A percentile compares a stretch with the other conserved stretches of the same genome.
Evolutionary conservation across 2,329 filamentous ascomycete species (phyloP).

Genomic region (Hypoxylon sp.): DNA sequence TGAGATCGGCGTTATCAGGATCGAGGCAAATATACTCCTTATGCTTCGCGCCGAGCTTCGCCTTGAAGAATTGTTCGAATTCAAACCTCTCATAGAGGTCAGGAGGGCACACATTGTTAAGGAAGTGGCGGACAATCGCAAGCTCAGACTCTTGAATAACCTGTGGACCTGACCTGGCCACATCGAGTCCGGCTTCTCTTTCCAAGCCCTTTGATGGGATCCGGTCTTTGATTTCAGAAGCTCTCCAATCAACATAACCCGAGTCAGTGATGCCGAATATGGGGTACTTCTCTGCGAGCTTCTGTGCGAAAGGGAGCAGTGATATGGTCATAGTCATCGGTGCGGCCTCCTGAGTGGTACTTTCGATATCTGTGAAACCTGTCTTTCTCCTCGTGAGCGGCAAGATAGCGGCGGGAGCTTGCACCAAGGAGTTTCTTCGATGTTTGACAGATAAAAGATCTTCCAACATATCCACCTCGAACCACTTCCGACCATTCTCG

Average conservation of each 20-base stretch:
- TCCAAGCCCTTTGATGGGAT: conserved; percentile 46
- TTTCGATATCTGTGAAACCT: conserved; percentile 12
- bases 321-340: conserved; percentile 48
- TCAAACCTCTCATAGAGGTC: conserved; percentile 54
- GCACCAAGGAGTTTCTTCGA: conserved; percentile 23
- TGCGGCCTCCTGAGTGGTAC: conserved; percentile 23
- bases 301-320: conserved; percentile 51
- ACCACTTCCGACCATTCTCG: conserved; percentile 48
- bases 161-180: conserved; percentile 32
- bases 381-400: conserved; percentile 39
- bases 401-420: conserved; percentile 5
- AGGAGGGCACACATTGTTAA: conserved; percentile 54
- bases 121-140: conserved; percentile 54
- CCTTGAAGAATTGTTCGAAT: conserved; percentile 55
- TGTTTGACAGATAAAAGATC: conserved; percentile 52
- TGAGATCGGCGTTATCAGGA: conserved; percentile 53
- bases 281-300: conserved; percentile 52
- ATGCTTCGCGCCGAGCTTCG: conserved; percentile 50
- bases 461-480: conserved; percentile 51
- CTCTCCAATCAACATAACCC: conserved; percentile 51
- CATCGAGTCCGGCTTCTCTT: conserved; percentile 8
- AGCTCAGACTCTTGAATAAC: conserved; percentile 53
- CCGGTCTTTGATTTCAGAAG: conserved; percentile 49
- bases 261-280: conserved; percentile 52
- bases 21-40: conserved; percentile 55